Conservation (phyloP, 2,329 filamentous ascomycete genomes). For the Magnaporthiopsis rhizophila region DNA sequence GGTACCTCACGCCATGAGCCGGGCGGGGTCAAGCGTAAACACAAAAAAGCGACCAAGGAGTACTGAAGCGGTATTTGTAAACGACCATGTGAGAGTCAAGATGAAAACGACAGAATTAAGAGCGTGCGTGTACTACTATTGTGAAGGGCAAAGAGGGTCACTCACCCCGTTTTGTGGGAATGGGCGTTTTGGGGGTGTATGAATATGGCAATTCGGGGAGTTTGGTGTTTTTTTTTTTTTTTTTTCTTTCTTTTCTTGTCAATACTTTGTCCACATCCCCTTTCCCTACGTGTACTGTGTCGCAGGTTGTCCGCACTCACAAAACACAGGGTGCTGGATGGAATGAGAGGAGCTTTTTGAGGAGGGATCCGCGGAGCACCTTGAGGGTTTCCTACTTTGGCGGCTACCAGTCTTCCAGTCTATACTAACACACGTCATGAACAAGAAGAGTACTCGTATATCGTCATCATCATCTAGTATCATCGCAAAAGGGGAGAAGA, state of each 20-base stretch:
- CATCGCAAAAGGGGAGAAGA: background rate
- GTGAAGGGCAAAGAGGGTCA: background rate
- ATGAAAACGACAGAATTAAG: background rate
- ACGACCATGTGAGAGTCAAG: background rate
- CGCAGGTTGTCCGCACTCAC: too few relatives aligned
- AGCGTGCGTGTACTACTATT: background rate
- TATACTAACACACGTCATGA: background rate
- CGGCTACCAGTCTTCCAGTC: background rate
- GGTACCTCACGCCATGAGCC: conserved; percentile 3
- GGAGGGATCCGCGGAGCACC: background rate
- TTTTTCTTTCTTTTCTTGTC: too few relatives aligned
- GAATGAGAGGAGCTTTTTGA: background rate
- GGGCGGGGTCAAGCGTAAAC: background rate
- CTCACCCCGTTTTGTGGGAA: background rate
- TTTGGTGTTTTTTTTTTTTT: background rate
- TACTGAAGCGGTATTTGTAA: background rate
- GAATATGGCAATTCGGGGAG: background rate
- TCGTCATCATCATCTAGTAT: conserved; percentile 3
- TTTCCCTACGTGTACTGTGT: background rate
- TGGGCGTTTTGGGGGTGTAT: background rate
- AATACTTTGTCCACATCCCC: too few relatives aligned
- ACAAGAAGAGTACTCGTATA: background rate
- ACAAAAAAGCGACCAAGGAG: background rate
- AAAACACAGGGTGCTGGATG: background rate
- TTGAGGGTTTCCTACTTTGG: background rate